These are phyloP conservation scores for Aspergillus tamarii DNA, from an alignment of 2,329 filamentous ascomycete species.

Conservation along the genomic window DNA sequence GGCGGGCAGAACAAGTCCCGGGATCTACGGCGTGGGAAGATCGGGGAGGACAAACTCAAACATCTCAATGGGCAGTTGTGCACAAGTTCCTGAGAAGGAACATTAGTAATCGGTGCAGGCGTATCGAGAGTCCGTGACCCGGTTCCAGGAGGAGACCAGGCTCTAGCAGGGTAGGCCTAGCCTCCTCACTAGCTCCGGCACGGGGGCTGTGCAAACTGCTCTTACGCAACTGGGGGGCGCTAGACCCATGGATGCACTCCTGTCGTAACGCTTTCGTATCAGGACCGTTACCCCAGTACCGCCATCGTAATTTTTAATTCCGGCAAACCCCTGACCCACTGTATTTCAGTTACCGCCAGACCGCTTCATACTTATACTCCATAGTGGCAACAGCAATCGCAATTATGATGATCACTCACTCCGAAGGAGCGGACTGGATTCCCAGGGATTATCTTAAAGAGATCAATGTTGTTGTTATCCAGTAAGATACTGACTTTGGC, in stretches of 20 bases:
- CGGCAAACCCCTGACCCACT: not conserved
- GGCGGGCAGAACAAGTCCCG: constrained; percentile 3
- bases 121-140: not conserved
- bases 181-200: constrained; percentile 28
- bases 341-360: not conserved
- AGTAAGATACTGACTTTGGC: not conserved
- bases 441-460: not conserved
- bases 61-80: constrained; percentile 4
- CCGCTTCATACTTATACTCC: not conserved
- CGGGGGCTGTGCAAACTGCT: constrained; percentile 32
- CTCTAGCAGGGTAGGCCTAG: constrained; percentile 19
- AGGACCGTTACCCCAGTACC: not conserved
- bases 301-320: not conserved
- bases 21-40: constrained; percentile 24
- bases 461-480: not conserved
- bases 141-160: not conserved
- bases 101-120: constrained; percentile 16
- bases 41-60: constrained; percentile 19
- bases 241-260: constrained; percentile 14
- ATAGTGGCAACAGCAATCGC: not conserved
- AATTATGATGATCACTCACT: not conserved
- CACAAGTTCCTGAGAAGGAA: constrained; percentile 20
- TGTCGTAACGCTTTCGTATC: not conserved
- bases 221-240: constrained; percentile 27
- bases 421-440: not conserved